Percentiles rank a stretch among this genome's conserved stretches.
Conservation (phyloP, 108 stramenopile species). For the Fistulifera pelliculosa region DNA sequence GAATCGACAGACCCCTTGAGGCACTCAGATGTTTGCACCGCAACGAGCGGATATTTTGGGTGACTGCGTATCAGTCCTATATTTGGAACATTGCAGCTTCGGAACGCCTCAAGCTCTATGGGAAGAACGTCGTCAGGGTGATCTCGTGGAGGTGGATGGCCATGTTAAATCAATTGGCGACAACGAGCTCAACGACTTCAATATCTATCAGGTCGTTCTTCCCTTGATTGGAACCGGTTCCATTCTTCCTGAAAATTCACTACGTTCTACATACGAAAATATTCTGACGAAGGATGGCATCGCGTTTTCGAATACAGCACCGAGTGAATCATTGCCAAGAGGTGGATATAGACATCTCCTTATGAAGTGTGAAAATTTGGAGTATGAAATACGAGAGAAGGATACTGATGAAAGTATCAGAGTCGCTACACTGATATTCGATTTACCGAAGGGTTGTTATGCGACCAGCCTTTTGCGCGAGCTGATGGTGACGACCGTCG, state of each 20-base stretch:
- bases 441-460: conserved; percentile 68
- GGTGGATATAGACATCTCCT: conserved; percentile 70
- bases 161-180: conserved; percentile 20
- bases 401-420: conserved; percentile 1
- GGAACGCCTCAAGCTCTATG: conserved; percentile 42
- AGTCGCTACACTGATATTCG: conserved; percentile 29
- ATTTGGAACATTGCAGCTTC: conserved; percentile 77
- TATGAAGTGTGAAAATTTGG: conserved; percentile 18
- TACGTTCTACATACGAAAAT: conserved; percentile 42
- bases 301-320: conserved; percentile 34
- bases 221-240: conserved; percentile 67
- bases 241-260: conserved; percentile 56
- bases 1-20: conserved; percentile 37
- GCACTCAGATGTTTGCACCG: conserved; percentile 53
- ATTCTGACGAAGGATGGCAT: conserved; percentile 45
- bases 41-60: conserved; percentile 58
- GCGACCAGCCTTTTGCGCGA: conserved; percentile 79
- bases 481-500: conserved; percentile 63
- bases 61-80: conserved; percentile 79
- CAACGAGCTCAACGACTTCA: conserved; percentile 2
- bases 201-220: conserved; percentile 34
- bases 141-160: conserved; percentile 38
- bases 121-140: conserved; percentile 44
- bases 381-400: too few species aligned
- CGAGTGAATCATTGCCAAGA: conserved; percentile 54